phyloP scores from a whole-genome alignment of 805 yeast genomes.

The Barnettozyma populi region DNA sequence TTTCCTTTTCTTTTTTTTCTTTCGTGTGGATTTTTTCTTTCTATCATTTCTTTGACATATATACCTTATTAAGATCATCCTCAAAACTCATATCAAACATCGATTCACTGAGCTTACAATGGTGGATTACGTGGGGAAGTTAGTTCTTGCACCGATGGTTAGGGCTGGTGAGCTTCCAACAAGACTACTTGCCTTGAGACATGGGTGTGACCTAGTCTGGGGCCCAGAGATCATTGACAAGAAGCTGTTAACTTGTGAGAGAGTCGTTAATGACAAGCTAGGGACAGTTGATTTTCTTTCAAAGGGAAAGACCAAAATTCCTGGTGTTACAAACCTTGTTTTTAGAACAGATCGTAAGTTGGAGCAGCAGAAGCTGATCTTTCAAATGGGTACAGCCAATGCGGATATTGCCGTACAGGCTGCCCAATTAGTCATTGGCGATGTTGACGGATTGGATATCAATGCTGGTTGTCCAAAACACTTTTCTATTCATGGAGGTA shows the following conservation, averaged over 20 bases:
- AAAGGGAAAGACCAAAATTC: constrained; percentile 36
- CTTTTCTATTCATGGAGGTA: constrained; percentile 89
- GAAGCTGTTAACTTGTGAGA: constrained; percentile 64
- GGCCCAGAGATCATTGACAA: constrained; percentile 91
- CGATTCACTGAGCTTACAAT: constrained; percentile 24
- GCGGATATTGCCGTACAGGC: constrained; percentile 87
- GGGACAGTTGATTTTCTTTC: constrained; percentile 58
- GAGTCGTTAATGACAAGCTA: constrained; percentile 51
- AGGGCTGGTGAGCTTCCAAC: constrained; percentile 93
- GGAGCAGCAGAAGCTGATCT: constrained; percentile 67
- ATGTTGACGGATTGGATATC: constrained; percentile 89
- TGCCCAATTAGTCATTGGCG: constrained; percentile 70
- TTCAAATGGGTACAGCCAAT: constrained; percentile 86
- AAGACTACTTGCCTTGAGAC: constrained; percentile 66
- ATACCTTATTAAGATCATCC: too few species aligned
- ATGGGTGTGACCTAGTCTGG: constrained; percentile 97
- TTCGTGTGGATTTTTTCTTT: too few species aligned
- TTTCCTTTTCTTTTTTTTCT: too few species aligned
- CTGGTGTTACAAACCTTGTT: constrained; percentile 49
- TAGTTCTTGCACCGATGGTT: constrained; percentile 95
- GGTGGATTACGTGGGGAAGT: constrained; percentile 69
- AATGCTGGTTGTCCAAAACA: constrained; percentile 98
- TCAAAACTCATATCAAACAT: not conserved
- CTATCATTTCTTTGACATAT: not conserved
- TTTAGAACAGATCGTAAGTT: constrained; percentile 65